Evolutionary conservation across 352 stramenopile species (phyloP), one percentile per base, ranked within the genome.

Genomic region (Pythium diclinum): DNA sequence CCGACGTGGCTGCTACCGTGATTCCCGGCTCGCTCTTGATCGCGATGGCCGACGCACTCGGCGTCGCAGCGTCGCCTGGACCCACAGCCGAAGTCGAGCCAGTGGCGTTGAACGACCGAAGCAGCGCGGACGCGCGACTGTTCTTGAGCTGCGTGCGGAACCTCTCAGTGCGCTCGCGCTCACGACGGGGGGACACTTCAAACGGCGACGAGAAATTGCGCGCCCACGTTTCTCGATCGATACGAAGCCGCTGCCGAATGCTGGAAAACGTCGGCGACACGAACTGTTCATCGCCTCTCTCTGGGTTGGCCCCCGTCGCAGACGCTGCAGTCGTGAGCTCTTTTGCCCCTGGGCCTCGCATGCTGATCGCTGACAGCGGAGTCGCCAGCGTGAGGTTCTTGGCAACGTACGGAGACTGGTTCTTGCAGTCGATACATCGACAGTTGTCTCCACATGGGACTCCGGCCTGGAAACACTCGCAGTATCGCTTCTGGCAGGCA

Each of bases 401-500:
- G 2, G 61, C 57, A 25, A 79, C 66, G 30, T 79, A 83, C 30
- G 71, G 73, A 23, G 76, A 73, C 54, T 92, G 82, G 60, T 94
- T 94, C 56, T 92, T 91, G 61, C 85, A 94, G 25, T 94, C 85
- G 65, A 95, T 91, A 60, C 90, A 97, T 28, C 94, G 91, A 67
- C 90, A 97, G 67, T 96, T 96, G 52, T 88, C 78, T 19, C 83
- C 88, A 58, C 90, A 97, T 14, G 81, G 70, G 7, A 95, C 83
- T 7, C 83, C 88, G 0, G 92, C 93, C 67, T 98, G 92, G 71
- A 97, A 99, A 53, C 96, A 99, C 75, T 99, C 96, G 71, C 96
- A 99, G 72, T 99, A 99, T 49, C 98, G 98, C 79, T 99, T 99
- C 65, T 98, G 91, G 61, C 96, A 99, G 2, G 88, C 91, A 21